Conservation (phyloP, 441 rosid genomes). For the Erodium trifolium region DNA sequence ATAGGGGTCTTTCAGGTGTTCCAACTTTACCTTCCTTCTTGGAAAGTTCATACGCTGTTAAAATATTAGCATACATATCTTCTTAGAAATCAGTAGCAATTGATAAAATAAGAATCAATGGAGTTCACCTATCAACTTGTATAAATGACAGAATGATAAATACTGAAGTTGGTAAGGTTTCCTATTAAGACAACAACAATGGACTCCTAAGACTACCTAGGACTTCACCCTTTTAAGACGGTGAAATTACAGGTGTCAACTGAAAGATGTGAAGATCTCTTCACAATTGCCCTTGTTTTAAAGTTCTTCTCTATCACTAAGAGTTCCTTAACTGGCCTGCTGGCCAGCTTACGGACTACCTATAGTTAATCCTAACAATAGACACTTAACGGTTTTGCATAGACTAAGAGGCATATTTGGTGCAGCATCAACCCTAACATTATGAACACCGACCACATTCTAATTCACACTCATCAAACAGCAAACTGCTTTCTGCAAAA, state of each 20-base stretch:
- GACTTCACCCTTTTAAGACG: neutral
- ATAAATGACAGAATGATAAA: neutral
- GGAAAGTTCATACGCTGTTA: slow-evolving; percentile 91
- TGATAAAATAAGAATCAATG: neutral
- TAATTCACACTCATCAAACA: neutral
- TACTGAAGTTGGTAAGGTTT: neutral
- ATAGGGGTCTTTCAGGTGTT: slow-evolving; percentile 96
- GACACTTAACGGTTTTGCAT: too few species aligned
- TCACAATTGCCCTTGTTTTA: too few species aligned
- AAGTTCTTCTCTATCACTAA: neutral
- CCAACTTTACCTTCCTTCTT: slow-evolving; percentile 99
- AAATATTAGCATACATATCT: slow-evolving; percentile 13
- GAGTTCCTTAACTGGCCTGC: neutral
- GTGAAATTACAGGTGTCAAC: neutral
- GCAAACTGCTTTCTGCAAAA: neutral
- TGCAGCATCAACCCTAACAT: too few species aligned
- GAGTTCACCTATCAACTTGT: neutral
- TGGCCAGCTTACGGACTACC: neutral
- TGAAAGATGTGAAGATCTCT: neutral
- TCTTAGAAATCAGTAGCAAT: neutral
- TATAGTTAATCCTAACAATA: neutral
- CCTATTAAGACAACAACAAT: neutral
- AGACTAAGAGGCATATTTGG: too few species aligned
- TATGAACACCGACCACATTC: neutral
- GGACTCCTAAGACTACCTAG: neutral